These are phyloP conservation scores for Persicaria tinctoria DNA, from an alignment of 148 eudicot species.

Conservation along the genomic window DNA sequence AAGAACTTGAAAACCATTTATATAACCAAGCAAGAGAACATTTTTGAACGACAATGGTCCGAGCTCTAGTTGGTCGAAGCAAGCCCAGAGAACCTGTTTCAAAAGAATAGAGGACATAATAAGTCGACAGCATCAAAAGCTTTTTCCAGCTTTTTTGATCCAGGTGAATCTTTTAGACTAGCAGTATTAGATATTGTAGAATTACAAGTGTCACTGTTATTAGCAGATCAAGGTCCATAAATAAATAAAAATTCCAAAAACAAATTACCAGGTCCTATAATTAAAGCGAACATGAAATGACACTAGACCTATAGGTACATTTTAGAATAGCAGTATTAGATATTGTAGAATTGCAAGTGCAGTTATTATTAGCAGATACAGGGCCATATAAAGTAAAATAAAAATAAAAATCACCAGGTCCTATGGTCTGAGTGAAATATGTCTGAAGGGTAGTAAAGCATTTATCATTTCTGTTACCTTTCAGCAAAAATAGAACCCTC, in stretches of 20 bases:
- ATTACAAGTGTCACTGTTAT: background rate
- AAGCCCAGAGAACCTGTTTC: conserved; percentile 43
- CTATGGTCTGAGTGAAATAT: background rate
- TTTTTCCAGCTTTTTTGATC: background rate
- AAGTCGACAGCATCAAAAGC: background rate
- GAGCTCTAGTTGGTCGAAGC: conserved; percentile 40
- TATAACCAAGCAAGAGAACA: conserved; percentile 40
- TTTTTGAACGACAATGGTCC: conserved; percentile 23
- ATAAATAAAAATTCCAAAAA: background rate
- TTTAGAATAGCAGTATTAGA: background rate
- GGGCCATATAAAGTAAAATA: background rate
- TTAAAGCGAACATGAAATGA: background rate
- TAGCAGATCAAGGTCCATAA: background rate
- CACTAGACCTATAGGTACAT: background rate
- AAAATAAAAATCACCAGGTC: background rate
- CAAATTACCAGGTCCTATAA: background rate
- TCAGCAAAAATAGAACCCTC: background rate
- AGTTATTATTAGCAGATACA: background rate
- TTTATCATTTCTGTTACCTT: background rate
- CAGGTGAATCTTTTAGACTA: background rate
- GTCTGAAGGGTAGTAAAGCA: background rate
- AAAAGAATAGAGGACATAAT: conserved; percentile 8
- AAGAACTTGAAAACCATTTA: conserved; percentile 38
- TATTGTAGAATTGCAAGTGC: background rate
- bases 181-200: background rate